Base-by-base conservation (phyloP, 2,329 filamentous ascomycete genomes). In the Phialophora tarda region DNA sequence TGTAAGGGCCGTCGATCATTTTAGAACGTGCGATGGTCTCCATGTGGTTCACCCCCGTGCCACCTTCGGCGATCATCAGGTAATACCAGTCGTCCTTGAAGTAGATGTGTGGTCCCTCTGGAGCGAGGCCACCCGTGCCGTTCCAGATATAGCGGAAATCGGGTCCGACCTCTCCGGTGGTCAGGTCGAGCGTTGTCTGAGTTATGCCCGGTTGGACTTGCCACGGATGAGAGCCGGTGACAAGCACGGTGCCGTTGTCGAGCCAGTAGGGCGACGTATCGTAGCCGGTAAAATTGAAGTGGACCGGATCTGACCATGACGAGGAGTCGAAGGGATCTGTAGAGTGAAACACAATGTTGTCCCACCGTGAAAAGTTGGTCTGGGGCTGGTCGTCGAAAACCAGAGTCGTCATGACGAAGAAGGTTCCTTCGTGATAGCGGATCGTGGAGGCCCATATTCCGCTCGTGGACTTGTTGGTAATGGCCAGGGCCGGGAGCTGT, bases 71-170 rank as follows among this genome's bases (percentile, higher is more conserved):
- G 0, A 81, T 82, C 21, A 86, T 75, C 1, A 86, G 75, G 66
- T 86, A 86, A 69, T 85, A 86, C 67, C 79, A 86, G 0, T 75
- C 78, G 24, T 84, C 83, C 34, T 81, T 82, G 50, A 78, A 79
- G 71, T 83, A 84, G 28, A 87, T 80, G 57, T 86, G 84, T 0
- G 85, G 84, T 0, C 85, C 86, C 69, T 87, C 85, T 0, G 85
- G 75, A 73, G 80, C 71, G 68, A 78, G 61, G 59, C 74, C 79
- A 0, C 80, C 80, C 0, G 78, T 82, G 2, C 83, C 84, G 28
- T 81, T 81, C 75, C 83, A 82, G 34, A 84, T 76, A 1, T 77
- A 58, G 17, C 63, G 73, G 1, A 77, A 73, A n/a, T 70, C 67
- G 0, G 75, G 75, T 0, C 74, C 75, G 2, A 76, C 77, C 21